Conservation (phyloP, 2,329 filamentous ascomycete species). For the Paecilomyces sp. region DNA sequence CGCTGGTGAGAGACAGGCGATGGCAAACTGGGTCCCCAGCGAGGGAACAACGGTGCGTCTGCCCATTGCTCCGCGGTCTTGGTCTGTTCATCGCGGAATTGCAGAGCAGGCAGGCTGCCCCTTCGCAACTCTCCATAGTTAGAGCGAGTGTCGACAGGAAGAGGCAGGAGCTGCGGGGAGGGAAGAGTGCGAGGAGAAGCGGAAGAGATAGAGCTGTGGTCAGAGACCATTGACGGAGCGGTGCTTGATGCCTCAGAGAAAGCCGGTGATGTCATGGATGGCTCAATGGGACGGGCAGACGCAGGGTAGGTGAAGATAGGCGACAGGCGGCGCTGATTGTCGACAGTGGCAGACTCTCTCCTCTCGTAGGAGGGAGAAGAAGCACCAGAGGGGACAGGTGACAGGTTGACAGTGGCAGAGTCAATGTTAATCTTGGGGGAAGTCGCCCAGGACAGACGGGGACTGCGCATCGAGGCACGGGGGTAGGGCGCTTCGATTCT, state of each 20-base stretch:
- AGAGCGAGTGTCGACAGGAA: constrained; percentile 38
- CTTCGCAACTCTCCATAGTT: constrained; percentile 26
- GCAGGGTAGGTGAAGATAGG: constrained; percentile 32
- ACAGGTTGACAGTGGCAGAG: background rate
- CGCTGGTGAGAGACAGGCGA: constrained; percentile 1
- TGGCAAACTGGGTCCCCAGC: background rate
- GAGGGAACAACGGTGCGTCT: background rate
- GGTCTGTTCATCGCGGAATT: constrained; percentile 18
- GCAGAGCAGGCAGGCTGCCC: constrained; percentile 19
- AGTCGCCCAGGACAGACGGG: constrained; percentile 13
- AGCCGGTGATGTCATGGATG: constrained; percentile 57
- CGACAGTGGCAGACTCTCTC: constrained; percentile 6
- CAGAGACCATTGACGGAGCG: constrained; percentile 64
- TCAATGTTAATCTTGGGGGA: constrained; percentile 7
- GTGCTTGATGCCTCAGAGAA: constrained; percentile 56
- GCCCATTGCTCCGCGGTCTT: constrained; percentile 6
- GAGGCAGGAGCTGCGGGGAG: constrained; percentile 34
- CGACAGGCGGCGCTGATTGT: constrained; percentile 23
- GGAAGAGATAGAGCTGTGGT: constrained; percentile 57
- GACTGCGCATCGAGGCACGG: constrained; percentile 19
- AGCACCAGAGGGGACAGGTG: background rate
- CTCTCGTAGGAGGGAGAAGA: background rate
- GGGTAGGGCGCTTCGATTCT: constrained; percentile 33
- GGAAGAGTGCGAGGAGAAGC: constrained; percentile 46
- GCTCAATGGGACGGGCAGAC: constrained; percentile 40